Base-by-base conservation (phyloP, 2,329 filamentous ascomycete genomes). In the Penicillium sp. region DNA sequence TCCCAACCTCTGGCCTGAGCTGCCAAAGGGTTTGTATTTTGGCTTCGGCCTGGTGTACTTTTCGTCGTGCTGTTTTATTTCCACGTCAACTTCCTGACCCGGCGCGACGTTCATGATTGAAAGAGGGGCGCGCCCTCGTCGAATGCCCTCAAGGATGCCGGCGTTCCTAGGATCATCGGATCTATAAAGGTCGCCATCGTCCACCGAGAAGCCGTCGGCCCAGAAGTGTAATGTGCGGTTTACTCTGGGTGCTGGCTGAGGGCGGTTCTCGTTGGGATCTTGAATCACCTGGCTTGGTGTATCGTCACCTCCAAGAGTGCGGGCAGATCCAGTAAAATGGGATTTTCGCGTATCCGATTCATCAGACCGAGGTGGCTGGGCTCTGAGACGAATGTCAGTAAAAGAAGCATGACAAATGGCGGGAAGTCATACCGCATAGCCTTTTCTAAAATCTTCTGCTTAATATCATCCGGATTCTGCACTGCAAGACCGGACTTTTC, bases 401-500 rank as follows among this genome's bases (percentile, higher is more conserved):
- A 14, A 42, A 45, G 30, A 14, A 35, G 18, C 9, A 4, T 43
- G 5, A 3, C 18, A 1, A 48, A 20, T 16, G 28, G 18, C 18
- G 33, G 24, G 9, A 12, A 46, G n/a, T 50, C 66, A 57, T 62
- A 71, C 67, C 65, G 68, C 60, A 66, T 71, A 26, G 77, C 77
- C 62, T 78, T 77, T 59, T 79, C 76, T 21, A 80, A 66, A 52
- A 80, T 79, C 64, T 77, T 78, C 66, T 73, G 75, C 70, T 75
- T 81, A 67, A 73, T 70, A 57, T 82, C 78, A 65, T 81, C 80
- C 1, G 84, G 84, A 64, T 87, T 85, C 67, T 87, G 82, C 56
- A 87, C 84, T 6, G 84, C 84, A 24, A 87, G 73, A n/a, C 83
- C 84, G 12, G 84, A 87, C 72, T 87, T 87, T 69, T 86, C 84